Percentiles rank a stretch among this genome's conserved stretches.
Evolutionary conservation across 176 grass and related monocot species (phyloP).

Genomic region (Aegilops bicornis): DNA sequence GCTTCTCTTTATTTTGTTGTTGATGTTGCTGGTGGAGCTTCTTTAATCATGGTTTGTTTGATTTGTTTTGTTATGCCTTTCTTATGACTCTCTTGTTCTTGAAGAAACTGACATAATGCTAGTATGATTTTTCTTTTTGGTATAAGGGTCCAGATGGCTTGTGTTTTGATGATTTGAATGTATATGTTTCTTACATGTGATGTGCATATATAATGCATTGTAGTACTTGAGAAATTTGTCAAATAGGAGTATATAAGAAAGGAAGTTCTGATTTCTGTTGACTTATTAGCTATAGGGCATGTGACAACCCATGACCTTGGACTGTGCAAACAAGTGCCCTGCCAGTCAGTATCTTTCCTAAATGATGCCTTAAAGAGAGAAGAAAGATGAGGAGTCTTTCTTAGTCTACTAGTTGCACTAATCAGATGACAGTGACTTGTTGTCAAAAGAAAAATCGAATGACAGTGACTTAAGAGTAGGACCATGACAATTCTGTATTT

Average conservation of each 20-base stretch:
- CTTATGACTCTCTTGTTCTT: neutral
- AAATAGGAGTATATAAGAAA: neutral
- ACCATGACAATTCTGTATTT: conserved; percentile 10
- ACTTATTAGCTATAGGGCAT: neutral
- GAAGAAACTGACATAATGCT: neutral
- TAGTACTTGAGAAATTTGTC: neutral
- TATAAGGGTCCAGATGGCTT: neutral
- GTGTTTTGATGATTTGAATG: neutral
- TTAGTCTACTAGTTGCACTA: conserved; percentile 13
- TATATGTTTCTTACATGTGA: neutral
- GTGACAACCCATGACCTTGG: conserved; percentile 22
- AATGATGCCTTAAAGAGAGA: neutral
- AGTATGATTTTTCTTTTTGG: neutral
- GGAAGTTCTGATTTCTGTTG: neutral
- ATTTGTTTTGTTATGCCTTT: neutral
- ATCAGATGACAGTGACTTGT: conserved; percentile 27
- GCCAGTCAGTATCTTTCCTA: neutral
- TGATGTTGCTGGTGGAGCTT: neutral
- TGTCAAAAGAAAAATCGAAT: conserved; percentile 5
- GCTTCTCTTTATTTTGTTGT: neutral
- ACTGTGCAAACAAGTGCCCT: conserved; percentile 1
- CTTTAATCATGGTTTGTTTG: conserved; percentile 2
- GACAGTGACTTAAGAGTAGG: conserved; percentile 19
- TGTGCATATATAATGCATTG: neutral
- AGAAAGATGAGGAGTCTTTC: conserved; percentile 7